phyloP scores from a whole-genome alignment of 257 asterid genomes.

The Solanum corneliomulleri region DNA sequence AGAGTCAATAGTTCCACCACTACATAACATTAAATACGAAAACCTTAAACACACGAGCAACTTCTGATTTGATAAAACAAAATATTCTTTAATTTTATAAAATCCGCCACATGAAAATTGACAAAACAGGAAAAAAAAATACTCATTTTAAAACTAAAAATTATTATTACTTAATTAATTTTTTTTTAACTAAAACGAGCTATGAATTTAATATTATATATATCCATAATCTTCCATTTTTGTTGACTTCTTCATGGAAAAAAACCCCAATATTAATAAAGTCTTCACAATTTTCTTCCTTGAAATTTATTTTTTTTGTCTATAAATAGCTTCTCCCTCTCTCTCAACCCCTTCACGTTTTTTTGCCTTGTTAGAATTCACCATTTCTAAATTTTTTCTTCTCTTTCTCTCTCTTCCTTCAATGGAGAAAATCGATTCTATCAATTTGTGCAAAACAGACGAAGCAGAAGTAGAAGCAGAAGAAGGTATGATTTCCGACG shows the following conservation, averaged over 20 bases:
- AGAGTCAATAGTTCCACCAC: too few relatives aligned
- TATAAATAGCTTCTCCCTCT: not conserved
- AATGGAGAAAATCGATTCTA: not conserved
- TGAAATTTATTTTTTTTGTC: not conserved
- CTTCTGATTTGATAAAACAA: not conserved
- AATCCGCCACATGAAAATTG: accelerated
- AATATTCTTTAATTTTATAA: too few relatives aligned
- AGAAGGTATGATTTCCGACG: not conserved
- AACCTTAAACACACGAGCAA: accelerated
- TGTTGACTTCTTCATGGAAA: not conserved
- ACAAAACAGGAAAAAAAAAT: accelerated
- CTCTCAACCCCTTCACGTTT: not conserved
- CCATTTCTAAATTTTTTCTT: not conserved
- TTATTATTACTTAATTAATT: not conserved
- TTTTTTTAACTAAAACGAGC: not conserved
- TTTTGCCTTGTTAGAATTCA: not conserved
- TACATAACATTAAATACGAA: too few relatives aligned
- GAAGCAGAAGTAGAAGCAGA: not conserved
- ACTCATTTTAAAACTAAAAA: not conserved
- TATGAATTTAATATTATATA: not conserved
- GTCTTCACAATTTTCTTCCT: not conserved
- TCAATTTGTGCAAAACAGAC: not conserved
- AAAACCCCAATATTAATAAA: not conserved
- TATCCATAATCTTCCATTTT: not conserved
- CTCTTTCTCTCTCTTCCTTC: not conserved